Conservation (phyloP, 2,329 filamentous ascomycete genomes). For the Sordariomycetes sp. region DNA sequence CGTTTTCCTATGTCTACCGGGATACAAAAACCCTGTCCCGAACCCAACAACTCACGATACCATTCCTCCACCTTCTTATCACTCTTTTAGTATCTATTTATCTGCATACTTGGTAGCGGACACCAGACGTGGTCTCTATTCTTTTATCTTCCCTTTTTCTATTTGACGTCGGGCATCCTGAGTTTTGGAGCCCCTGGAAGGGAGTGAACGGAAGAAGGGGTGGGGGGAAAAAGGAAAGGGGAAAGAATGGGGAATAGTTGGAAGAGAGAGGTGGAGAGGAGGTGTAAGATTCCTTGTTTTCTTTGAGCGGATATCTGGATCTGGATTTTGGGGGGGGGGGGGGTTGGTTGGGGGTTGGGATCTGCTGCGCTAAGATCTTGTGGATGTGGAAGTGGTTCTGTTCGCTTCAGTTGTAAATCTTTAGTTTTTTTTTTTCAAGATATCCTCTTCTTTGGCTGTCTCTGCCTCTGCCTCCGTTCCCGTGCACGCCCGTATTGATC, state of each 20-base stretch:
- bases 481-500: no score
- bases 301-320: background rate
- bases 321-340: background rate
- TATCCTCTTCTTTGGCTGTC: background rate
- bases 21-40: background rate
- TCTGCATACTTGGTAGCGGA: background rate
- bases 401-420: background rate
- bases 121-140: conserved; percentile 1
- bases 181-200: background rate
- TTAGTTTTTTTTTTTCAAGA: background rate
- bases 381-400: background rate
- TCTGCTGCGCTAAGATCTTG: no score
- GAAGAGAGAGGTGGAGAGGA: background rate
- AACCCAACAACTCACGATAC: background rate
- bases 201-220: background rate
- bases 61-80: background rate
- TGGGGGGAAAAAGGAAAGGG: background rate
- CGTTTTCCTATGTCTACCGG: background rate
- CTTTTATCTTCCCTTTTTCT: background rate
- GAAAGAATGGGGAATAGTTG: background rate
- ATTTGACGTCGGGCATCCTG: background rate
- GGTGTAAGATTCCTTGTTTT: background rate
- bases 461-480: no score
- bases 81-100: conserved; percentile 3
- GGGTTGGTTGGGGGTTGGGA: no score